Percentiles rank a stretch among this genome's conserved stretches.
Evolutionary conservation across 768 basidiomycete species (phyloP).

Genomic region (Ephemerocybe angulata): DNA sequence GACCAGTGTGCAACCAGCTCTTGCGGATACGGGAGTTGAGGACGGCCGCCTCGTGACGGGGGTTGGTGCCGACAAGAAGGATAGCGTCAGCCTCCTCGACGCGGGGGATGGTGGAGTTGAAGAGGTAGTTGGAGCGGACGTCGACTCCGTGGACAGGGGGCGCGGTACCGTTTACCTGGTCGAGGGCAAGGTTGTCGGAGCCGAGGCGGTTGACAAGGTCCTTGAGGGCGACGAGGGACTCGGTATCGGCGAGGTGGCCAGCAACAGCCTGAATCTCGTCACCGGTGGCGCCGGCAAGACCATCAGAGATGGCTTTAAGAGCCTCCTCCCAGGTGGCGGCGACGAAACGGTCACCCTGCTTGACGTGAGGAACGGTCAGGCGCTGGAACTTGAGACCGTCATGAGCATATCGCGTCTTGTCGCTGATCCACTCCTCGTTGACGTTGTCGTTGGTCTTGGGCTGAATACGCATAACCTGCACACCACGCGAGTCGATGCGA

Average conservation of each 20-base stretch:
- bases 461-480: constrained; percentile 96
- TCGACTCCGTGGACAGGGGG: constrained; percentile 81
- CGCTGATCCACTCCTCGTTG: constrained; percentile 99
- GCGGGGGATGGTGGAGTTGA: constrained; percentile 89
- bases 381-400: constrained; percentile 96
- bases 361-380: constrained; percentile 85
- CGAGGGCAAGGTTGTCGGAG: constrained; percentile 88
- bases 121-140: constrained; percentile 92
- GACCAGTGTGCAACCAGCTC: constrained; percentile 82
- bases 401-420: constrained; percentile 96
- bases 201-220: constrained; percentile 91
- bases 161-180: constrained; percentile 64
- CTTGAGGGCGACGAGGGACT: constrained; percentile 89
- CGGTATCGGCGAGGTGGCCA: constrained; percentile 90
- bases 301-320: constrained; percentile 70
- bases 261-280: constrained; percentile 95
- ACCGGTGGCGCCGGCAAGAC: constrained; percentile 79
- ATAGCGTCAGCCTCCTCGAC: constrained; percentile 90
- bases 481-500: constrained; percentile 90
- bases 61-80: constrained; percentile 93
- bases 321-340: constrained; percentile 91
- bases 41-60: constrained; percentile 94
- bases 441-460: constrained; percentile 96
- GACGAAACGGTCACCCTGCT: constrained; percentile 90
- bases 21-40: constrained; percentile 96